These are phyloP conservation scores for Dictyostelium discoideum DNA, from an alignment of 78 protist species.

Conservation along the genomic window DNA sequence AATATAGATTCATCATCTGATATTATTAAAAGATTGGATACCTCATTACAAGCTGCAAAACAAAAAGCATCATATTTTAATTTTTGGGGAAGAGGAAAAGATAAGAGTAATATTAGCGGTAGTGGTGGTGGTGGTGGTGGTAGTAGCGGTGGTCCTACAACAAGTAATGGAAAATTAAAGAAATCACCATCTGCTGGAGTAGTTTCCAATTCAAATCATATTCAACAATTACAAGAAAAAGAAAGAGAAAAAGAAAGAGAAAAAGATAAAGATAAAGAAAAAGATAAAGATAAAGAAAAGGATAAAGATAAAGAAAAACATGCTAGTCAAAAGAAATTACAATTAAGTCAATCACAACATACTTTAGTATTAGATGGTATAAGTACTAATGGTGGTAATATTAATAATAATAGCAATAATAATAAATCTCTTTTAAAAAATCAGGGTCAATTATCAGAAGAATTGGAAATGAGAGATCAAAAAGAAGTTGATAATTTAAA, in stretches of 20 bases:
- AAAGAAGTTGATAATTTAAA: slow-evolving; percentile 3
- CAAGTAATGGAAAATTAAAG: neutral
- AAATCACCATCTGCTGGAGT: neutral
- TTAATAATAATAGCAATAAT: no score
- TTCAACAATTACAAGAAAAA: slow-evolving; percentile 5
- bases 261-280: slow-evolving; percentile 1
- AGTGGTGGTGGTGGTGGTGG: neutral
- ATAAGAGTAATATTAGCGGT: neutral
- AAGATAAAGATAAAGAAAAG: neutral
- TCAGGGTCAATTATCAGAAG: neutral
- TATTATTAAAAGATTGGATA: neutral
- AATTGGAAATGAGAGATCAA: slow-evolving; percentile 4
- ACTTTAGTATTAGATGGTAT: neutral
- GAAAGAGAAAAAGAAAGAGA: neutral
- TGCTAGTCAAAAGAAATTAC: neutral
- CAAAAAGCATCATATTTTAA: neutral
- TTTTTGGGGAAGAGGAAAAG: slow-evolving; percentile 15
- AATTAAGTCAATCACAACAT: slow-evolving; percentile 1
- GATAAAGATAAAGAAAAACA: neutral
- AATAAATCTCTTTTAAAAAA: no score
- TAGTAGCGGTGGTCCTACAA: neutral
- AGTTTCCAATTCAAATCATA: neutral
- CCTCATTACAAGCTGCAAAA: neutral
- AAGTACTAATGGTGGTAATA: neutral
- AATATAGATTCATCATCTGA: neutral